phyloP scores from a whole-genome alignment of 805 yeast genomes.

The Barnettozyma sp. region DNA sequence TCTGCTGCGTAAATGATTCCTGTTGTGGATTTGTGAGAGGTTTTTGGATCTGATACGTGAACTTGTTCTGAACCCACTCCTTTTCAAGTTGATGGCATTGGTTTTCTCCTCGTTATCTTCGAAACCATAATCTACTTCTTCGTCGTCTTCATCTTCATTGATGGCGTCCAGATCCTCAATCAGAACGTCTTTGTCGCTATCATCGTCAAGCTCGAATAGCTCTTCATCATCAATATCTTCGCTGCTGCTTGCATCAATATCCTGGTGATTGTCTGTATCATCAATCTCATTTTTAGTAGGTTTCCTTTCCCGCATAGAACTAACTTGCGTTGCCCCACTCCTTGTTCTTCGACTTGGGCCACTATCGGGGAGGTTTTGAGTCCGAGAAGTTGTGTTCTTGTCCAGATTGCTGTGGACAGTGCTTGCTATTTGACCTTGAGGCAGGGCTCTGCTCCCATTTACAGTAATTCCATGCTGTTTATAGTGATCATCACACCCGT shows the following conservation, averaged over 20 bases:
- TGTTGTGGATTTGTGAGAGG: conserved; percentile 18
- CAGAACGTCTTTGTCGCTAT: conserved; percentile 1
- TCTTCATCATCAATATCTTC: no score
- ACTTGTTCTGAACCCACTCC: conserved; percentile 14
- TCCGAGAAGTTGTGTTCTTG: no score
- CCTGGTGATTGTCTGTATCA: conserved; percentile 9
- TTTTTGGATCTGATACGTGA: conserved; percentile 21
- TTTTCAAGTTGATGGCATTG: conserved; percentile 20
- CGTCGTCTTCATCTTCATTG: conserved; percentile 7
- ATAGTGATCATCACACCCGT: no score
- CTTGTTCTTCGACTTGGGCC: no score
- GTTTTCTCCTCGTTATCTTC: conserved; percentile 18
- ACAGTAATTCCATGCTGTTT: no score
- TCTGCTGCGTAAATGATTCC: conserved; percentile 18
- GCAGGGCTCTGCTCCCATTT: no score
- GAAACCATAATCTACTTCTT: conserved; percentile 16
- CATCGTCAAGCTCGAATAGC: conserved; percentile 7
- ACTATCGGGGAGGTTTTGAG: no score
- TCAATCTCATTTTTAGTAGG: conserved; percentile 15
- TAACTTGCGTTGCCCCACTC: no score
- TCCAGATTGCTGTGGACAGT: no score
- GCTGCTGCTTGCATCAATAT: no score
- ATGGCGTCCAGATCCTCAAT: conserved; percentile 3
- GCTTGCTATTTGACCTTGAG: no score
- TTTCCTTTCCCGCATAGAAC: no score